phyloP scores from a whole-genome alignment of 805 yeast species.

The Metschnikowia similis region DNA sequence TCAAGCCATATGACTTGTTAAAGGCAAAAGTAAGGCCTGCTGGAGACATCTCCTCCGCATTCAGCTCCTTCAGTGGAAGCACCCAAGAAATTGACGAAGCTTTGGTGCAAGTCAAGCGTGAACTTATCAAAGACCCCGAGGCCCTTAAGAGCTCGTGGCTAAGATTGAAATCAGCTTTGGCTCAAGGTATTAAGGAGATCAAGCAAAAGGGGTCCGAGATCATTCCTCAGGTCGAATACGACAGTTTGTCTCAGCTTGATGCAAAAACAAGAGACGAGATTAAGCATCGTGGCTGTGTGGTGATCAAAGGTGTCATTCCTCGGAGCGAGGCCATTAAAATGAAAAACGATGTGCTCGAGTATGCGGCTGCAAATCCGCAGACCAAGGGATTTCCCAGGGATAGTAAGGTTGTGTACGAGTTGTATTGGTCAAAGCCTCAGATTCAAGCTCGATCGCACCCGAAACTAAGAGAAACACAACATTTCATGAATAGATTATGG shows the following conservation, averaged over 20 bases:
- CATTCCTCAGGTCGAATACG: conserved; percentile 3
- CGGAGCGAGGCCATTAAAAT: not conserved
- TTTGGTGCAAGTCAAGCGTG: conserved; percentile 3
- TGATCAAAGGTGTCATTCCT: conserved; percentile 4
- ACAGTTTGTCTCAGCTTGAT: not conserved
- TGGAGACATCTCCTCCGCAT: conserved; percentile 11
- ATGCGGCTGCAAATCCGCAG: conserved; percentile 6
- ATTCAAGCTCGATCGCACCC: conserved; percentile 38
- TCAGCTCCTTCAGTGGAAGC: conserved; percentile 5
- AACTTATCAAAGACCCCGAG: conserved; percentile 6
- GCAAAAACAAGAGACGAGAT: conserved; percentile 1
- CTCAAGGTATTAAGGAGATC: conserved; percentile 5
- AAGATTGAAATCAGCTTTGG: conserved; percentile 5
- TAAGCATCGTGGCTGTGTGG: conserved; percentile 6
- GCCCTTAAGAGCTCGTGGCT: conserved; percentile 6
- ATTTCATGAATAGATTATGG: conserved; percentile 25
- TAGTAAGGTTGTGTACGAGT: conserved; percentile 19
- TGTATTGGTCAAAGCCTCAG: conserved; percentile 40
- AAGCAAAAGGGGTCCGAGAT: conserved; percentile 5
- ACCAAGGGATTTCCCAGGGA: conserved; percentile 10
- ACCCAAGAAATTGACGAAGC: conserved; percentile 2
- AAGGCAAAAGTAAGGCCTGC: conserved; percentile 8
- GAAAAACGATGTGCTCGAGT: conserved; percentile 5
- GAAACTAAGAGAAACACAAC: conserved; percentile 23
- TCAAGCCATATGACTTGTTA: conserved; percentile 4